phyloP scores from a whole-genome alignment of 306 rosid genomes.

The Amphicarpaea edgeworthii region DNA sequence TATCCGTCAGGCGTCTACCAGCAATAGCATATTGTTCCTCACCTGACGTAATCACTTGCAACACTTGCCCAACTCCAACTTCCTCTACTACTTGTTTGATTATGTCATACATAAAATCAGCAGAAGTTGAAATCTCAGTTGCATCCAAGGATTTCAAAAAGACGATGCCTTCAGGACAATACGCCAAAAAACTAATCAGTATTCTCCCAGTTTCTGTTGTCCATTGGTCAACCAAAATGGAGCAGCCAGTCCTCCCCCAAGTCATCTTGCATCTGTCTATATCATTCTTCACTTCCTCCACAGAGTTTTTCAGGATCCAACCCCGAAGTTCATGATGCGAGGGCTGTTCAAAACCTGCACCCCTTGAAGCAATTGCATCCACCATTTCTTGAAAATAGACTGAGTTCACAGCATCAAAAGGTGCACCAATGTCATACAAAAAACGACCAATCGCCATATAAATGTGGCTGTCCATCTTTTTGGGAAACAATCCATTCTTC shows the following conservation, averaged over 20 bases:
- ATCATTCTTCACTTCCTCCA: conserved; percentile 78
- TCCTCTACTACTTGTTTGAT: conserved; percentile 80
- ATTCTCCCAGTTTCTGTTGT: conserved; percentile 59
- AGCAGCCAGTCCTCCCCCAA: conserved; percentile 83
- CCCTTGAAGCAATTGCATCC: conserved; percentile 76
- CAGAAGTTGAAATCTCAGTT: conserved; percentile 59
- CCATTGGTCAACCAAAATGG: conserved; percentile 84
- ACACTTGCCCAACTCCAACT: conserved; percentile 77
- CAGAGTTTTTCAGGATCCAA: conserved; percentile 80
- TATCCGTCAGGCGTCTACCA: conserved; percentile 71
- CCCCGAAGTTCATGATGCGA: conserved; percentile 77
- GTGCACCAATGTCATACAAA: conserved; percentile 88
- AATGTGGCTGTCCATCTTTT: conserved; percentile 55
- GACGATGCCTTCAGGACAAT: conserved; percentile 75
- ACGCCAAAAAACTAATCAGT: conserved; percentile 60
- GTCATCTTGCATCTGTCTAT: conserved; percentile 64
- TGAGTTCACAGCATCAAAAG: conserved; percentile 80
- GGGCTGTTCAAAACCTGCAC: conserved; percentile 60
- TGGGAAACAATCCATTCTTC: conserved; percentile 48
- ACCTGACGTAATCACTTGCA: conserved; percentile 78
- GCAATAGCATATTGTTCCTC: conserved; percentile 71
- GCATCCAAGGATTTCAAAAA: conserved; percentile 82
- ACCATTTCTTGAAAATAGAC: conserved; percentile 82
- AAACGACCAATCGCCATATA: conserved; percentile 87
- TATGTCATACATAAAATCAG: conserved; percentile 63